Base-by-base conservation (phyloP, 495 filamentous ascomycete genomes). In the Corynascus novoguineensis region DNA sequence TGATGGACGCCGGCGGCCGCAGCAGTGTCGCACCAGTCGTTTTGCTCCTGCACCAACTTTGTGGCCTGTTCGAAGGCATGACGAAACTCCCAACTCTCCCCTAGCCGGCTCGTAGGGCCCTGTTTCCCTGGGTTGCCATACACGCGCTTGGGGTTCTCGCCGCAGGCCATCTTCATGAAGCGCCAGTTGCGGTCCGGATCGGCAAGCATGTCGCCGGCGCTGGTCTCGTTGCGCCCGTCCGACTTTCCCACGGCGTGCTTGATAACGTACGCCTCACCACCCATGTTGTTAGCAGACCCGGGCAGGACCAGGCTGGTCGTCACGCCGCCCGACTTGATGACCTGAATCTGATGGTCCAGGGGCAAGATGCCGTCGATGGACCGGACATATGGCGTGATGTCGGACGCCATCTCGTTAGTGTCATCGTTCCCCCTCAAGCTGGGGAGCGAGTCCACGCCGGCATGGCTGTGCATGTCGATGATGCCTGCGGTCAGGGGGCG, bases 81-180 rank as follows among this genome's bases (percentile, higher is more conserved):
- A 10, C 83, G 73, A 51, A 87, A 84, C 45, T 81, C 71, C 79
- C 78, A 87, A 37, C 82, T 81, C 64, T 84, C 81, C 9, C 80
- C 83, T 63, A 84, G 67, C 15, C 75, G 69, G 58, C 75, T 82
- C 42, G 64, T 58, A 17, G 76, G 76, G 0, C 76, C 71, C 25
- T 63, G 62, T 34, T 71, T 67, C n/a, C 72, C 73, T 10, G 48
- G 37, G 41, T 63, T 70, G 21, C 71, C 79, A 60, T 83, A 84
- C 4, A 80, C 75, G 7, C 75, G 58, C 68, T 80, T 78, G 4
- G 84, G 71, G 62, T 87, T 87, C 69, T 85, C 83, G 7, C 84
- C 84, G 49, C 83, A 86, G 1, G 84, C 84, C 84, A 87, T 87
- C 71, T 87, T 87, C 73, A 87, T 81, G 67, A 81, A 86, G 34